Base-by-base conservation (phyloP, 129 eudicot species). In the Gnaphalium uliginosum region DNA sequence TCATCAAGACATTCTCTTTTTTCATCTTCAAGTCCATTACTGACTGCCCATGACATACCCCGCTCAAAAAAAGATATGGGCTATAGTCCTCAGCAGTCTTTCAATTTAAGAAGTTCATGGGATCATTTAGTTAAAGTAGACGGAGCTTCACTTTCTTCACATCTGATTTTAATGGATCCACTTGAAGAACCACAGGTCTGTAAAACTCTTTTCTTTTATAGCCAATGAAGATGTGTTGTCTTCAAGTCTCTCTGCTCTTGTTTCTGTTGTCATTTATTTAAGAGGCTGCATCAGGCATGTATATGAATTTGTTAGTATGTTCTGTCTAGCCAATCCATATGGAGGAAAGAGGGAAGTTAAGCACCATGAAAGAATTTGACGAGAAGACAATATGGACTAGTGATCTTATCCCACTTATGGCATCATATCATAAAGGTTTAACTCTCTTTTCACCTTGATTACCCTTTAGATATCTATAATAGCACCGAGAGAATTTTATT, bases 311-410 rank as follows among this genome's bases (percentile, higher is more conserved):
- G 72, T 53, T 56, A 13, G 15, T 75, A 21, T 76, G 24, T 23
- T 66, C 74, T 71, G 75, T 37, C 69, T 82, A 94, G 99, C 73
- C 95, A 76, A 84, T 82, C 67, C 85, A 81, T 86, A 81, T 91
- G 5, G 94, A 91, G 86, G 99, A 91, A 86, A 91, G 94, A 80
- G 99, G 99, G 61, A 87, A 80, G 81, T 76, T 87, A 73, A 88
- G 79, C 77, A 61, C 77, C 69, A 87, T 90, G 89, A 84, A 87
- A 72, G 99, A 94, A 78, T 91, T 89, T 83, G 99, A 89, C 84
- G 99, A 94, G 76, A 83, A 75, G 83, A 94, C 97, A 39, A 91
- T 94, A 69, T 94, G 99, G 99, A 94, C 94, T 24, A 87, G 97
- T 65, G 89, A 91, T 23, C 81, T 70, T 82, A 80, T 91, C 71